A percentile compares a stretch with the other conserved stretches of the same genome.
These are phyloP conservation scores for Medicago arabica DNA, from an alignment of 306 rosid genomes.

Conservation along the genomic window DNA sequence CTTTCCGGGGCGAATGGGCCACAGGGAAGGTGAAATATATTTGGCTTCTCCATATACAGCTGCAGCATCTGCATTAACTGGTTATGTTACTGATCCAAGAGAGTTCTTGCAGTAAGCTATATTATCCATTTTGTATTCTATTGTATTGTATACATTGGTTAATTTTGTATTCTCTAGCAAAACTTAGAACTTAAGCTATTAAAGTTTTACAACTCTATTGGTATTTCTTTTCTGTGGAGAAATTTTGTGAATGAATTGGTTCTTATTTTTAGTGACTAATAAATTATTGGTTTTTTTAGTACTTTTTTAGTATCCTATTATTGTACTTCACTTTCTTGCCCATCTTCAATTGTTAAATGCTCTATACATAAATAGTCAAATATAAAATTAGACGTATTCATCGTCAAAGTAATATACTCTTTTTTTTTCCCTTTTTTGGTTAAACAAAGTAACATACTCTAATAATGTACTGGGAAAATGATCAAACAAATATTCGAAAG, in stretches of 20 bases:
- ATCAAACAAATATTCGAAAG: not conserved
- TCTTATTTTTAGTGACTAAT: not conserved
- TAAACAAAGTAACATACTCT: not conserved
- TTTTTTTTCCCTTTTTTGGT: too few relatives aligned
- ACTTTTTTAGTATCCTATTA: not conserved
- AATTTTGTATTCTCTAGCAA: constrained; percentile 38
- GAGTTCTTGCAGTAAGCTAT: constrained; percentile 76
- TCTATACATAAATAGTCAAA: too few relatives aligned
- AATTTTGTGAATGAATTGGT: constrained; percentile 27
- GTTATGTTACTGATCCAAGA: constrained; percentile 90
- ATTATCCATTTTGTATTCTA: not conserved
- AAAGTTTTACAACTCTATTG: constrained; percentile 10
- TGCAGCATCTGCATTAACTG: constrained; percentile 98
- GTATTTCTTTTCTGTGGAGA: not conserved
- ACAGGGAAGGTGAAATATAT: constrained; percentile 88
- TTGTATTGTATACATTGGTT: constrained; percentile 9
- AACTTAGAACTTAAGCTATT: constrained; percentile 18
- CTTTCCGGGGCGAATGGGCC: constrained; percentile 98
- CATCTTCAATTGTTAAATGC: not conserved
- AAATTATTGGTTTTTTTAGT: not conserved
- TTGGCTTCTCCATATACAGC: constrained; percentile 96
- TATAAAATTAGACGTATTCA: too few relatives aligned
- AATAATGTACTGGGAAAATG: not conserved
- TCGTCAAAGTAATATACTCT: too few relatives aligned
- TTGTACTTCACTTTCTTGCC: not conserved